Evolutionary conservation across 2,329 filamentous ascomycete species (phyloP), one percentile per base, ranked within the genome.

Genomic region (Fragosphaeria purpurea): DNA sequence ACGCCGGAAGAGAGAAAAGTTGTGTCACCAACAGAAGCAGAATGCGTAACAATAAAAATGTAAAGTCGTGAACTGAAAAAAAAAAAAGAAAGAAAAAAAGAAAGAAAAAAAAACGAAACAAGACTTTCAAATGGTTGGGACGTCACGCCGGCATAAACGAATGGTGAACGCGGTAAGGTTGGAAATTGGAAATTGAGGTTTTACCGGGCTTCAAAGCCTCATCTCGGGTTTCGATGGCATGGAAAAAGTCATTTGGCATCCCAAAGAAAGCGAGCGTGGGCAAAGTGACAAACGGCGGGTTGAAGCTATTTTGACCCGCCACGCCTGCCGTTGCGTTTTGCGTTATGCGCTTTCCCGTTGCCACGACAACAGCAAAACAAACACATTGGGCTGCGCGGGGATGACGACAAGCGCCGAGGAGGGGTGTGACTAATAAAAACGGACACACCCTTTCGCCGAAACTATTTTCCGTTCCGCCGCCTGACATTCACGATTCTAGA

Each of bases 301-400:
- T 22, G 22, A 22, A 22, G 22, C 22, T 22, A 22, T 22, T 22
- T 22, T 22, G 22, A 22, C 22, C 22, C 22, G 22, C 22, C 22
- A 22, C 22, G 22, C 22, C 22, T 22, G 22, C 22, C 22, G 22
- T 22, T 22, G 22, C 22, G n/a, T 34, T 13, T 41, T 37, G 10
- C 10, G 41, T 42, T 51, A 35, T 22, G 22, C 22, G 22, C 22
- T 22, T 22, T 22, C 33, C 40, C 47, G 54, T 56, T 56, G 52
- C 48, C 46, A 56, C 47, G 50, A 53, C 54, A 54, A 56, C 54
- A 50, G 22, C 48, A 53, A 44, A 47, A 47, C 51, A 46, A 50
- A 42, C 9, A 22, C 22, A 22, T 22, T 22, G 22, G 22, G 22
- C 22, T 22, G 22, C n/a, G 11, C 35, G 11, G 35, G 7, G 7